Base-by-base conservation (phyloP, 441 rosid genomes). In the Pelargonium citronellum region DNA sequence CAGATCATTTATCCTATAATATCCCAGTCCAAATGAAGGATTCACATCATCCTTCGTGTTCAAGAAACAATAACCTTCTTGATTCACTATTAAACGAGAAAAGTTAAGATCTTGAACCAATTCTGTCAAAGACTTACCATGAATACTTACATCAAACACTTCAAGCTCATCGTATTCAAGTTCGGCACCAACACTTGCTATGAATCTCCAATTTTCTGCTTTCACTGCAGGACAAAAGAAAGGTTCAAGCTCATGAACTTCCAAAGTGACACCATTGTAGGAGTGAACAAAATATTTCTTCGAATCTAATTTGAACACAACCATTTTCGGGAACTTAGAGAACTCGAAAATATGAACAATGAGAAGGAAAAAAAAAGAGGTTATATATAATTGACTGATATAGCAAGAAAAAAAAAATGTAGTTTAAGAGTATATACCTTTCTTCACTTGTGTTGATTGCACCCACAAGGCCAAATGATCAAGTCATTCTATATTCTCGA, bases 1-100 rank as follows among this genome's bases (percentile, higher is more conserved):
- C 27, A 55, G 10, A 55, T 55, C 61, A 55, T 55, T 55, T 7
- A 55, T 55, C 61, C 61, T 55, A 17, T 55, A 55, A 55, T 55
- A 55, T 39, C 10, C 43, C 43, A 39, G 7, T 39, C 43, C 43
- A 39, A 39, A 39, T 39, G 43, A 39, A 7, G 43, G 43, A 7
- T 4, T 11, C 4, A 3, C n/a, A 49, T 13, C 55, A 2, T 49
- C 55, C 15, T 11, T 49, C 0, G 16, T 2, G 61, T 55, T 55
- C 61, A 55, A 17, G 61, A 55, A 55, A 16, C 61, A 55, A 10
- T 16, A 55, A 2, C 61, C 61, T 9, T 55, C 61, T 12, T 9
- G 61, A 17, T 55, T 55, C 9, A 17, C 22, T 4, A 55, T 55
- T 9, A 55, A 5, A 5, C 61, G 61, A 7, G 61, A 55, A 9